phyloP scores from a whole-genome alignment of 1,284 basidiomycete genomes.

The Xerocomus nothofagi region DNA sequence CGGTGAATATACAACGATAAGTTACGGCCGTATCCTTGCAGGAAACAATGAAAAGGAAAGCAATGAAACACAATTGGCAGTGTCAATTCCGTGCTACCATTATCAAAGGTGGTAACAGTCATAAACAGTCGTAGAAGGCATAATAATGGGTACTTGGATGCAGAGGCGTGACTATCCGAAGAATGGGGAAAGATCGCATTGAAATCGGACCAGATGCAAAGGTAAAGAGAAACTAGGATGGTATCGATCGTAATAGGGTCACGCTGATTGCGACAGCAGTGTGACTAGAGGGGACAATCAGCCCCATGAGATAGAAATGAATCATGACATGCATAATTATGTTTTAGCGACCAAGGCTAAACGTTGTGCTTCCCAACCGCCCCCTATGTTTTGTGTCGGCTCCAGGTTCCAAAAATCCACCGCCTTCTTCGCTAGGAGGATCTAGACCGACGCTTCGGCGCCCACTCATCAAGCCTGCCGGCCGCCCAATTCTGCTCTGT shows the following conservation, averaged over 20 bases:
- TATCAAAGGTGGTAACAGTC: constrained; percentile 25
- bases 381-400: constrained; percentile 25
- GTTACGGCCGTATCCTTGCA: constrained; percentile 17
- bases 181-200: constrained; percentile 9
- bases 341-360: constrained; percentile 23
- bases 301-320: constrained; percentile 10
- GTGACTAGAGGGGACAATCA: constrained; percentile 14
- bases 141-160: constrained; percentile 7
- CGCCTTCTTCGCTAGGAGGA: constrained; percentile 32
- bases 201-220: constrained; percentile 22
- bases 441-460: constrained; percentile 46
- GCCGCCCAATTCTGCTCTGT: constrained; percentile 68
- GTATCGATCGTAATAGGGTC: constrained; percentile 11
- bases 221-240: constrained; percentile 6
- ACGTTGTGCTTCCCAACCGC: constrained; percentile 39
- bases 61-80: constrained; percentile 10
- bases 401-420: constrained; percentile 19
- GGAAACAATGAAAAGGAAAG: constrained; percentile 6
- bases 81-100: constrained; percentile 17
- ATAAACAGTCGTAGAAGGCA: constrained; percentile 25
- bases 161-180: constrained; percentile 10
- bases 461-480: constrained; percentile 41
- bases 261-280: constrained; percentile 15
- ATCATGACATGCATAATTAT: constrained; percentile 16
- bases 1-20: constrained; percentile 20